Evolutionary conservation across 257 asterid genomes (phyloP).

Genomic region (Solanum tacnaense): DNA sequence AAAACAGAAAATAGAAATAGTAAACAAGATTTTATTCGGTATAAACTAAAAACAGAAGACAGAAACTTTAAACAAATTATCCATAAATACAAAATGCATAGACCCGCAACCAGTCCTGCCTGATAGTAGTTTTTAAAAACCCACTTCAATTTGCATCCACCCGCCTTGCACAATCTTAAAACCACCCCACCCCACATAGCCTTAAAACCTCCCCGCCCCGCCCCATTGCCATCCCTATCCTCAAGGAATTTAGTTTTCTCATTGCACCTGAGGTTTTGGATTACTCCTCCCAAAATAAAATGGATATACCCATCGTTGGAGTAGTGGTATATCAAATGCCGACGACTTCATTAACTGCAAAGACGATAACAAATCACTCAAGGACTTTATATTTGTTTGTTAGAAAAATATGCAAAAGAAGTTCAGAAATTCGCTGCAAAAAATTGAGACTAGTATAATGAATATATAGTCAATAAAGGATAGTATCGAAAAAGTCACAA

Average conservation of each 20-base stretch:
- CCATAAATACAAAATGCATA: neutral
- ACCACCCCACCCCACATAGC: too few relatives aligned
- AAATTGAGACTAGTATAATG: neutral
- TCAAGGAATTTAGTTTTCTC: neutral
- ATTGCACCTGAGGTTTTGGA: neutral
- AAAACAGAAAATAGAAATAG: neutral
- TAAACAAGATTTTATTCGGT: too few relatives aligned
- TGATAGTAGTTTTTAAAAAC: too few relatives aligned
- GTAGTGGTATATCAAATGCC: neutral
- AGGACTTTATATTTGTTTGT: neutral
- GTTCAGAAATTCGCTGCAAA: too few relatives aligned
- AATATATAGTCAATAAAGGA: neutral
- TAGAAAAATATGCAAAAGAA: neutral
- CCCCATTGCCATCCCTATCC: neutral
- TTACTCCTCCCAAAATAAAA: neutral
- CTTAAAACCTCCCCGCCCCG: too few relatives aligned
- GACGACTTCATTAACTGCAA: neutral
- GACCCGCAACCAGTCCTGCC: too few relatives aligned
- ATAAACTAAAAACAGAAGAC: neutral
- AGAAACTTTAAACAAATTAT: neutral
- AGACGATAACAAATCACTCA: neutral
- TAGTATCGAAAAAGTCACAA: neutral
- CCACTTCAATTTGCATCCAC: too few relatives aligned
- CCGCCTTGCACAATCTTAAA: too few relatives aligned
- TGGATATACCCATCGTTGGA: neutral